Base-by-base conservation (phyloP, 1,284 basidiomycete genomes). In the Erythrobasidium hasegawianum region DNA sequence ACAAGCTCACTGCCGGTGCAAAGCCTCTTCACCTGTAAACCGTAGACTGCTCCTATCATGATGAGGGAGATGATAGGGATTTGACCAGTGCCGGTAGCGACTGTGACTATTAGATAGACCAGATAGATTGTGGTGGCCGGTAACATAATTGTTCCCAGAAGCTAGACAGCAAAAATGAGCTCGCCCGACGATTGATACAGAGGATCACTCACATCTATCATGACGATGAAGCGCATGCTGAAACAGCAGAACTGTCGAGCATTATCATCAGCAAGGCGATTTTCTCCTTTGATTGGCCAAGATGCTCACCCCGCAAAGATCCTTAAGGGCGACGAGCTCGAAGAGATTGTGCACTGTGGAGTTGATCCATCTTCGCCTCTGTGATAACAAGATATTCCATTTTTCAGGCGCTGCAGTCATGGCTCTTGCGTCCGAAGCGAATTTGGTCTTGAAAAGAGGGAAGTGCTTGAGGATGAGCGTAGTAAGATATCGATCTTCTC, bases 281-380 rank as follows among this genome's bases (percentile, higher is more conserved):
- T n/a, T n/a, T n/a, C n/a, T n/a, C n/a, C n/a, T n/a, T n/a, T n/a
- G n/a, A n/a, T n/a, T n/a, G n/a, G n/a, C n/a, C n/a, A n/a, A n/a
- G n/a, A n/a, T 18, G 43, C 43, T 47, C 16, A 47, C 43, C 69
- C 94, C 92, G 74, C 92, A 97, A 69, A 97, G 86, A 71, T 93
- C 88, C 52, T 94, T 90, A 74, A 97, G 81, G 80, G 91, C 91
- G 69, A 97, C 81, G 41, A 98, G 82, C 77, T 97, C 95, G 57
- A 86, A 89, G 69, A 98, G 80, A 77, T 99, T 98, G 81, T 99
- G 95, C 33, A 98, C 87, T 0, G 95, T 99, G 41, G 93, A 97
- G 81, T 98, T 98, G 80, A 98, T 99, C 96, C 96, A 98, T 74
- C 93, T 88, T 81, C 94, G 88, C 80, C 94, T 87, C 78, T 99